A percentile compares a stretch with the other conserved stretches of the same genome.
Evolutionary conservation across 352 stramenopile species (phyloP).

Genomic region (Phytophthora syringae): DNA sequence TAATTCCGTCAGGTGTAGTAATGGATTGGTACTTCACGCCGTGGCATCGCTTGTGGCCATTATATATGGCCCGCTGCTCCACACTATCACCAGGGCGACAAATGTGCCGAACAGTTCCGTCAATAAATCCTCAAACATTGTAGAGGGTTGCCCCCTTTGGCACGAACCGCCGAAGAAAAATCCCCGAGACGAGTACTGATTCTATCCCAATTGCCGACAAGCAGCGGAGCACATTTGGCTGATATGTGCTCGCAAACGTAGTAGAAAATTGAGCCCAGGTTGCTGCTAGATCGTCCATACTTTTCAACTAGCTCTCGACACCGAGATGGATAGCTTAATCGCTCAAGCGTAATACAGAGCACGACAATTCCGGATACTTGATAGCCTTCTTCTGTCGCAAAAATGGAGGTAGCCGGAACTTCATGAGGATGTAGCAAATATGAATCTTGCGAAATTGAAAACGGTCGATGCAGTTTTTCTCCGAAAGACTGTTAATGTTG

Average conservation of each 20-base stretch:
- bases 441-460: conserved; percentile 13
- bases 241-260: neutral
- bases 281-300: neutral
- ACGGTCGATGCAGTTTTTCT: conserved; percentile 11
- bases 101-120: conserved; percentile 2
- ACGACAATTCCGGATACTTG: conserved; percentile 7
- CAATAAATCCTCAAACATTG: conserved; percentile 4
- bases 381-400: conserved; percentile 7
- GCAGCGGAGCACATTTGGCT: neutral
- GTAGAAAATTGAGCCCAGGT: conserved; percentile 4
- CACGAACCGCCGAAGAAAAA: neutral
- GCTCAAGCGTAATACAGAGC: conserved; percentile 14
- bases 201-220: neutral
- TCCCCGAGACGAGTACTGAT: conserved; percentile 1
- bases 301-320: conserved; percentile 2
- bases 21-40: conserved; percentile 1
- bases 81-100: neutral
- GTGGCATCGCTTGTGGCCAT: conserved; percentile 3
- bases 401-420: conserved; percentile 3
- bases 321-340: conserved; percentile 7
- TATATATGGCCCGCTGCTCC: conserved; percentile 1
- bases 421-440: conserved; percentile 2
- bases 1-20: conserved; percentile 2
- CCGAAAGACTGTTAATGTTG: conserved; percentile 5
- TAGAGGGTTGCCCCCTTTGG: neutral